Percentiles rank a stretch among this genome's conserved stretches.
Conservation (phyloP, 352 stramenopile species). For the Phytophthora ohioensis region DNA sequence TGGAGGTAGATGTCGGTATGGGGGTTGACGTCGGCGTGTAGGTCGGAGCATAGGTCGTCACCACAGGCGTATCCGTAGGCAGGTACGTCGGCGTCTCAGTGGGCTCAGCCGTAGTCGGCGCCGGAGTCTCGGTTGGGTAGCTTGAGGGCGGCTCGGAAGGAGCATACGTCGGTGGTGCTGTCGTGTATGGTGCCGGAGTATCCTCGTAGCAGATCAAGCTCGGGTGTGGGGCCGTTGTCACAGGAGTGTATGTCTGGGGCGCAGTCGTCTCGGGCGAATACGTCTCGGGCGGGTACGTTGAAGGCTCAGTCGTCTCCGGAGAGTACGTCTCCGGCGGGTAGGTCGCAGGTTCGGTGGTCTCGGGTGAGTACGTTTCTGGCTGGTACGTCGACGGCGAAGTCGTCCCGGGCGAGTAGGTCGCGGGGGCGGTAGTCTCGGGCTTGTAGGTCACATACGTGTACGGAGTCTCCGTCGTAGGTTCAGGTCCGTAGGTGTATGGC, state of each 20-base stretch:
- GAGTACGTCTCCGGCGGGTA: conserved; percentile 19
- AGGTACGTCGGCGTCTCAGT: conserved; percentile 5
- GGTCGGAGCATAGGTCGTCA: conserved; percentile 16
- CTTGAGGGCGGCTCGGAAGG: background rate
- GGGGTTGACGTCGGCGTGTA: conserved; percentile 4
- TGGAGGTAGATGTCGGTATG: conserved; percentile 23
- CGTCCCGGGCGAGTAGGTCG: too few relatives aligned
- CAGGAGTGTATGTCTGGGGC: conserved; percentile 1
- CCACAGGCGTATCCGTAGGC: conserved; percentile 5
- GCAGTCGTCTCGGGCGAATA: conserved; percentile 10
- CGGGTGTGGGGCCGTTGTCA: background rate
- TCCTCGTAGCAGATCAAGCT: conserved; percentile 23
- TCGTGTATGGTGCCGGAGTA: conserved; percentile 14
- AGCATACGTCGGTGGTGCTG: conserved; percentile 2
- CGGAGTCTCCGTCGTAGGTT: too few relatives aligned
- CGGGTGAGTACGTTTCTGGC: conserved; percentile 14
- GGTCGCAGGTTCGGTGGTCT: conserved; percentile 8
- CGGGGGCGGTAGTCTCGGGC: too few relatives aligned
- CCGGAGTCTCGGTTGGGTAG: conserved; percentile 8
- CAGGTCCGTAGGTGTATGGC: too few relatives aligned
- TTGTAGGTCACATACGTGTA: too few relatives aligned
- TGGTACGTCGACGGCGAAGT: background rate
- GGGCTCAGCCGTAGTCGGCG: background rate
- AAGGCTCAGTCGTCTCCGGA: conserved; percentile 5
- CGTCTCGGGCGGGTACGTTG: conserved; percentile 20